Percentiles rank a stretch among this genome's conserved stretches.
phyloP scores from a whole-genome alignment of 768 basidiomycete genomes.

The Auricularia cornea region DNA sequence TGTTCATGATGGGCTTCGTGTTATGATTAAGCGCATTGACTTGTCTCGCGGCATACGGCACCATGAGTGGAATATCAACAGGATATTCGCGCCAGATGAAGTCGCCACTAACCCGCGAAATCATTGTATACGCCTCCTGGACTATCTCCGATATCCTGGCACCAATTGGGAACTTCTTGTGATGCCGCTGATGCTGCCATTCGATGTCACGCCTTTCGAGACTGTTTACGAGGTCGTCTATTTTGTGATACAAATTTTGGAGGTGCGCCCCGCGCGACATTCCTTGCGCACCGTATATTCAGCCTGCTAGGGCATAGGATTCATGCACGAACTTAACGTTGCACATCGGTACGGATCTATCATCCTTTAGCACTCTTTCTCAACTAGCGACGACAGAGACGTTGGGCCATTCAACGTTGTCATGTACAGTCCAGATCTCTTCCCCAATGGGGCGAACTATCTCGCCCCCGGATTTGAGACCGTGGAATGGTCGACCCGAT shows the following conservation, averaged over 20 bases:
- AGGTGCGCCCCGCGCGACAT: too few species aligned
- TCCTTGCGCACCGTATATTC: too few species aligned
- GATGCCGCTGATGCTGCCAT: slow-evolving; percentile 31
- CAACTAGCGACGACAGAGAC: background rate
- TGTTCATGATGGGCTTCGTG: background rate
- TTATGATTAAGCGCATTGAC: background rate
- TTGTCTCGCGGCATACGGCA: background rate
- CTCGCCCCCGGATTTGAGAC: background rate
- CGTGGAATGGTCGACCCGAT: too few species aligned
- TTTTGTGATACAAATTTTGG: slow-evolving; percentile 23
- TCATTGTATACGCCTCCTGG: slow-evolving; percentile 23
- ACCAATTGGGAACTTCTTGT: slow-evolving; percentile 15
- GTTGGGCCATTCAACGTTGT: background rate
- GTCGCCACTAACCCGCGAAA: slow-evolving; percentile 17
- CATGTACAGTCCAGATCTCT: background rate
- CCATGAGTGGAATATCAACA: slow-evolving; percentile 12
- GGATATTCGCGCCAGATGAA: slow-evolving; percentile 13
- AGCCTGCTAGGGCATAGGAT: slow-evolving; percentile 22
- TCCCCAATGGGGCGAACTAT: background rate
- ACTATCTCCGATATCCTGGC: slow-evolving; percentile 14
- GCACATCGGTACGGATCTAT: slow-evolving; percentile 23
- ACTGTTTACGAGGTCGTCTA: slow-evolving; percentile 25
- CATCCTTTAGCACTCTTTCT: too few species aligned
- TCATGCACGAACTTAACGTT: slow-evolving; percentile 27
- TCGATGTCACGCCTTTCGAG: slow-evolving; percentile 27